A percentile compares a stretch with the other conserved stretches of the same genome.
Conservation (phyloP, 805 yeast genomes). For the Candida coquimbonensis region DNA sequence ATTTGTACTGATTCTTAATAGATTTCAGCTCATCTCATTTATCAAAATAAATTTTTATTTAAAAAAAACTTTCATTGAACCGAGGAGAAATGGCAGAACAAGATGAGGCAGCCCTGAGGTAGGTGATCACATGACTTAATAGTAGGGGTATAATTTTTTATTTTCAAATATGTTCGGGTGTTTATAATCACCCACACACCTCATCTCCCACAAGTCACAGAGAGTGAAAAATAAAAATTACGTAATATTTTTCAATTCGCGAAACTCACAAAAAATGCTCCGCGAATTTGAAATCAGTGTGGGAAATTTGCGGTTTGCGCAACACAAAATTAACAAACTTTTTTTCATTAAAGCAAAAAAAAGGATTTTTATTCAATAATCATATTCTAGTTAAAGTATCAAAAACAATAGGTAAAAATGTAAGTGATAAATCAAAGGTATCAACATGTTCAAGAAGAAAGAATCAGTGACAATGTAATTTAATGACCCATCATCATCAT, state of each 20-base stretch:
- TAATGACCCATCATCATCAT: background rate
- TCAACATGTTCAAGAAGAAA: background rate
- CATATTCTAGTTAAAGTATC: background rate
- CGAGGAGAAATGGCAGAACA: slow-evolving; percentile 1
- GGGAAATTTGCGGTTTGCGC: background rate
- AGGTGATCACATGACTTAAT: no score
- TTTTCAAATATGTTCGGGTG: no score
- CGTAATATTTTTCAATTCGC: background rate
- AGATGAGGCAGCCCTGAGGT: background rate
- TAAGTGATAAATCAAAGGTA: slow-evolving; percentile 1
- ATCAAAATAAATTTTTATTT: slow-evolving; percentile 1
- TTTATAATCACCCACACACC: no score
- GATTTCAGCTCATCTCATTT: slow-evolving; percentile 3
- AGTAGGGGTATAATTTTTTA: no score
- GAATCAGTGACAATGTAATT: background rate
- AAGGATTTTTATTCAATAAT: slow-evolving; percentile 3
- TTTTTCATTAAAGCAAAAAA: slow-evolving; percentile 6
- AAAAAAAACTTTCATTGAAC: slow-evolving; percentile 6
- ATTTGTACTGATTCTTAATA: background rate
- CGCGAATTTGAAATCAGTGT: background rate
- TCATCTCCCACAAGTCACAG: no score
- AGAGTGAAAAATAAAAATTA: no score
- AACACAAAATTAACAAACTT: slow-evolving; percentile 4
- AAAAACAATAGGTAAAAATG: slow-evolving; percentile 9
- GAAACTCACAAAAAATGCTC: background rate